A percentile compares a stretch with the other conserved stretches of the same genome.
Conservation (phyloP, 2,329 filamentous ascomycete genomes). For the Penicillium sclerotigenum region DNA sequence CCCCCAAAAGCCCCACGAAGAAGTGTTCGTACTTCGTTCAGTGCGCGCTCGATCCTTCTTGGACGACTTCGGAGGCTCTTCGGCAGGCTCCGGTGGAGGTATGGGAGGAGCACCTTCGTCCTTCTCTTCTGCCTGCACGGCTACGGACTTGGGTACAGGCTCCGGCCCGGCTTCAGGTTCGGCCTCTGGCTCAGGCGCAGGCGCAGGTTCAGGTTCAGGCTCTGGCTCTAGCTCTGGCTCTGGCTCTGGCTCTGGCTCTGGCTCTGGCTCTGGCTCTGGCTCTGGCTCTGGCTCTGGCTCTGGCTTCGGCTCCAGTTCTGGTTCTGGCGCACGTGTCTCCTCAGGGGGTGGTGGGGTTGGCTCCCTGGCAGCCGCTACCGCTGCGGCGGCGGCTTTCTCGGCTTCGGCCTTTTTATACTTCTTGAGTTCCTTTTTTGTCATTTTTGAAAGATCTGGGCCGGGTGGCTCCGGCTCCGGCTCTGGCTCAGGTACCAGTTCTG, state of each 20-base stretch:
- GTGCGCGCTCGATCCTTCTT: constrained; percentile 77
- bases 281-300: constrained; percentile 21
- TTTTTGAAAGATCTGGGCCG: constrained; percentile 24
- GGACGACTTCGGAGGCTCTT: constrained; percentile 49
- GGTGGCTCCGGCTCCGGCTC: constrained; percentile 16
- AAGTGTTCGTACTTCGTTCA: constrained; percentile 63
- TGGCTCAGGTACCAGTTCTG: constrained; percentile 16
- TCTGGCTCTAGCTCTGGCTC: constrained; percentile 10
- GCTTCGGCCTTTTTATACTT: constrained; percentile 29
- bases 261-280: constrained; percentile 27
- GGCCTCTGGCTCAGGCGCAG: constrained; percentile 12
- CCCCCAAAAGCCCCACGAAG: constrained; percentile 74
- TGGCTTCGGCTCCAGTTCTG: constrained; percentile 22
- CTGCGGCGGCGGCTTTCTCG: constrained; percentile 29
- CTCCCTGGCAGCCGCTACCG: constrained; percentile 18
- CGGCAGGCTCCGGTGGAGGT: constrained; percentile 54
- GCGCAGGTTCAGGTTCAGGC: not conserved
- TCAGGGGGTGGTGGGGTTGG: constrained; percentile 34
- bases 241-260: constrained; percentile 36
- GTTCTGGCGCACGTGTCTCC: too few relatives aligned
- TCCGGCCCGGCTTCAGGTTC: too few relatives aligned
- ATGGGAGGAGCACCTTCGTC: constrained; percentile 43
- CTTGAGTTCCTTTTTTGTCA: constrained; percentile 29
- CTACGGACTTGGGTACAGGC: too few relatives aligned
- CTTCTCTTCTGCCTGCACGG: constrained; percentile 33